Evolutionary conservation across 192 early-diverging fungal genomes (phyloP).

Genomic region (Dissophora globulifera): DNA sequence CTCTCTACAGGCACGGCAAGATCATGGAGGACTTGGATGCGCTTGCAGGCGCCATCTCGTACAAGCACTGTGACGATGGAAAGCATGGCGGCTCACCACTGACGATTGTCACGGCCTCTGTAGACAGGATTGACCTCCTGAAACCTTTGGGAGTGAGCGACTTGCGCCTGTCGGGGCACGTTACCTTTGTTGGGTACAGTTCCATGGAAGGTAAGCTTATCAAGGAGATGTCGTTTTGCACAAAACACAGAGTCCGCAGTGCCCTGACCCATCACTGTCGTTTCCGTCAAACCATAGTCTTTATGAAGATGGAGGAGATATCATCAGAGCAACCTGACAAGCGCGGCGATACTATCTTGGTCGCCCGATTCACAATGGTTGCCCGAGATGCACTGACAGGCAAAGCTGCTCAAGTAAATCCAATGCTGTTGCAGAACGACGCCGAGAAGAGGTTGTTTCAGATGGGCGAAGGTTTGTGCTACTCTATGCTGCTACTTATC

Average conservation of each 20-base stretch:
- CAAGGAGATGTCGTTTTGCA: too few species aligned
- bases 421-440: conserved; percentile 76
- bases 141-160: conserved; percentile 72
- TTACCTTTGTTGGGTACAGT: conserved; percentile 85
- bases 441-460: conserved; percentile 77
- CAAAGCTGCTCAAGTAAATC: conserved; percentile 78
- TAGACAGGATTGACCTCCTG: conserved; percentile 88
- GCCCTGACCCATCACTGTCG: too few species aligned
- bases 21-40: conserved; percentile 90
- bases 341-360: conserved; percentile 66
- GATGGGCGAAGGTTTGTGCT: conserved; percentile 73
- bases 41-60: conserved; percentile 82
- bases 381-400: conserved; percentile 76
- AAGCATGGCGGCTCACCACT: conserved; percentile 53
- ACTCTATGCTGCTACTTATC: too few species aligned
- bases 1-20: conserved; percentile 70
- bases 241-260: too few species aligned
- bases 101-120: conserved; percentile 86
- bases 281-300: conserved; percentile 50
- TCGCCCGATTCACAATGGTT: conserved; percentile 92
- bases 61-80: conserved; percentile 72
- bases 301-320: conserved; percentile 74
- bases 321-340: conserved; percentile 13
- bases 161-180: conserved; percentile 82
- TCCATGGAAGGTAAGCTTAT: conserved; percentile 88